phyloP scores from a whole-genome alignment of 192 early-diverging fungal genomes.

The Dissophora ornata region DNA sequence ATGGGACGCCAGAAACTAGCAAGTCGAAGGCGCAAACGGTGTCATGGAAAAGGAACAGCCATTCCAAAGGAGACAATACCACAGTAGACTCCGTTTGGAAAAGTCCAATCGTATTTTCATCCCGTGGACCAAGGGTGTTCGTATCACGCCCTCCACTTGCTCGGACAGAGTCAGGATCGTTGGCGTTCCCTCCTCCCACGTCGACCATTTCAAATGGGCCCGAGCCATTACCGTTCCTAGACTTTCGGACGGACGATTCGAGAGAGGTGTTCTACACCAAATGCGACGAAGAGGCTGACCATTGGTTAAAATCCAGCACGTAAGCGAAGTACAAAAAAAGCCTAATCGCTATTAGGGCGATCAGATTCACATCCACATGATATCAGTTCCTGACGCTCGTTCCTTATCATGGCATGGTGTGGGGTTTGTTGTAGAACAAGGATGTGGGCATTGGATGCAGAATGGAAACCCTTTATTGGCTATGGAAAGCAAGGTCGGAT shows the following conservation, averaged over 20 bases:
- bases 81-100: no score
- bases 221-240: conserved; percentile 21
- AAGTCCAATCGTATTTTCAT: no score
- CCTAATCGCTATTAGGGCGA: no score
- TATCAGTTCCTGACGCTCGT: no score
- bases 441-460: conserved; percentile 43
- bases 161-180: neutral
- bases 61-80: neutral
- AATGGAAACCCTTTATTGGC: conserved; percentile 30
- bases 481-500: conserved; percentile 21
- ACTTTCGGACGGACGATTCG: conserved; percentile 35
- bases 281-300: conserved; percentile 29
- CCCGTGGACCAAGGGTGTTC: neutral
- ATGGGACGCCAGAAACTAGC: no score
- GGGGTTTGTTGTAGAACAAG: conserved; percentile 17
- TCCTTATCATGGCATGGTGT: neutral
- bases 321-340: neutral
- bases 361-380: no score
- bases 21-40: no score
- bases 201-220: neutral
- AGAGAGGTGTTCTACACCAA: conserved; percentile 42
- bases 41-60: no score
- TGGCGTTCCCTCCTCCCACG: neutral
- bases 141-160: neutral
- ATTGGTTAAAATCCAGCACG: conserved; percentile 28